These are phyloP conservation scores for Chlamydomonas sp. DNA, from an alignment of 139 green algal genomes.

Conservation along the genomic window DNA sequence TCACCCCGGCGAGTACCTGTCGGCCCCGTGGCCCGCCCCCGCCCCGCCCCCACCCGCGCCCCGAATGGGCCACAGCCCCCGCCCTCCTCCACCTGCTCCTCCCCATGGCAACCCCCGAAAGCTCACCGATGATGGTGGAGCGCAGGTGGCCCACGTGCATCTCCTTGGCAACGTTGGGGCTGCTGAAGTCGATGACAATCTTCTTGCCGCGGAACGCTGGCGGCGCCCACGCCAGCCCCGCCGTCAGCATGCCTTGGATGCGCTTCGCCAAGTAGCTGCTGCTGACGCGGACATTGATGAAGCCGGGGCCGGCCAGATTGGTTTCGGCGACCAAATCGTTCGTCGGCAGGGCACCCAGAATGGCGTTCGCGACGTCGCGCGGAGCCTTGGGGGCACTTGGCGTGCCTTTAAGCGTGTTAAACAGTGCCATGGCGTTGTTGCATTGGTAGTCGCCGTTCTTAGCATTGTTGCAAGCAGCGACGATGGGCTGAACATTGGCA, in stretches of 20 bases:
- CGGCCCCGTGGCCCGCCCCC: too few relatives aligned
- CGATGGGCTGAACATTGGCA: constrained; percentile 45
- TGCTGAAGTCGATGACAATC: constrained; percentile 95
- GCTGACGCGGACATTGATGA: constrained; percentile 90
- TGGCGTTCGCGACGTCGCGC: constrained; percentile 82
- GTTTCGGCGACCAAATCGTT: constrained; percentile 68
- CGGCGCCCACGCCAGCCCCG: constrained; percentile 58
- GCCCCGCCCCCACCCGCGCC: too few relatives aligned
- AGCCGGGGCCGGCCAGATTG: constrained; percentile 90
- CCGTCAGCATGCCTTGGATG: constrained; percentile 25
- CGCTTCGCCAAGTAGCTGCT: constrained; percentile 6
- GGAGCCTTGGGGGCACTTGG: constrained; percentile 88
- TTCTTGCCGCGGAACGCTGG: constrained; percentile 18
- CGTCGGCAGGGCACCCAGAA: constrained; percentile 78
- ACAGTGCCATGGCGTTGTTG: constrained; percentile 98
- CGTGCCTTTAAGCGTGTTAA: constrained; percentile 89
- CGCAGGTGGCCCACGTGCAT: constrained; percentile 99
- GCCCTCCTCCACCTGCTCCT: background rate
- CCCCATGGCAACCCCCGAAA: background rate
- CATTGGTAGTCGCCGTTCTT: constrained; percentile 97
- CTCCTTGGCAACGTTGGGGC: constrained; percentile 99
- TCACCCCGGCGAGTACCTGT: too few relatives aligned
- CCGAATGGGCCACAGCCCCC: too few relatives aligned
- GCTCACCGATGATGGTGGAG: constrained; percentile 96
- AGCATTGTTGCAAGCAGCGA: constrained; percentile 80